Evolutionary conservation across 805 yeast genomes (phyloP), one percentile per base, ranked within the genome.

Genomic region (Blastobotrys attinorum): DNA sequence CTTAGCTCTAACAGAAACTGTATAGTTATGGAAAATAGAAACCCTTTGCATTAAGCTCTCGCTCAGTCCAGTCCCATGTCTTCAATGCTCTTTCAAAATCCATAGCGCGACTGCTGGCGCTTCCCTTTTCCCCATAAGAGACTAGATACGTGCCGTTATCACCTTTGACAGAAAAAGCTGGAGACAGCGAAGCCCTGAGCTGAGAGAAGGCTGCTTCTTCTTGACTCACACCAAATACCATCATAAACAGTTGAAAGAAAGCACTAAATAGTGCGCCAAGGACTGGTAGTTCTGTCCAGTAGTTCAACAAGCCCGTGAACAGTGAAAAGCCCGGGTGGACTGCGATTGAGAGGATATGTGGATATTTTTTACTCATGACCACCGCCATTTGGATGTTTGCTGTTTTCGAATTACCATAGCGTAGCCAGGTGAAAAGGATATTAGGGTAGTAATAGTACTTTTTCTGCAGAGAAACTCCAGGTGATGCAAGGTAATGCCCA

Each of bases 261-360:
- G 81, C 62, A 86, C 89, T 79, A 52, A 83, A 83, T 29, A 81
- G 54, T 1, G 77, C 70, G 0, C 96, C 95, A n/a, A 86, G 70
- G 3, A 85, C 65, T 0, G 95, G 94, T 13, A 82, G 65, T 44
- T 86, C 65, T 2, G 90, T 83, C 79, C 88, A 82, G 58, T 82
- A 83, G 37, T 81, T 69, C 58, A 82, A 83, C 38, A 82, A 60
- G 51, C 81, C 81, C 2, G 95, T 80, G 54, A 79, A 79, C 83
- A 86, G 80, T n/a, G 84, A 85, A 50, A 84, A 72, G 0, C 96
- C 96, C 0, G 95, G 95, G 55, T 85, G 89, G 2, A 84, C 83
- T 1, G 86, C 71, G 31, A 76, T 61, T 45, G 80, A 77, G 31
- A 79, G 59, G 7, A 85, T 68, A 16, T 76, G 70, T 0, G 94